Base-by-base conservation (phyloP, 2,329 filamentous ascomycete species). In the Endothia cerciana region DNA sequence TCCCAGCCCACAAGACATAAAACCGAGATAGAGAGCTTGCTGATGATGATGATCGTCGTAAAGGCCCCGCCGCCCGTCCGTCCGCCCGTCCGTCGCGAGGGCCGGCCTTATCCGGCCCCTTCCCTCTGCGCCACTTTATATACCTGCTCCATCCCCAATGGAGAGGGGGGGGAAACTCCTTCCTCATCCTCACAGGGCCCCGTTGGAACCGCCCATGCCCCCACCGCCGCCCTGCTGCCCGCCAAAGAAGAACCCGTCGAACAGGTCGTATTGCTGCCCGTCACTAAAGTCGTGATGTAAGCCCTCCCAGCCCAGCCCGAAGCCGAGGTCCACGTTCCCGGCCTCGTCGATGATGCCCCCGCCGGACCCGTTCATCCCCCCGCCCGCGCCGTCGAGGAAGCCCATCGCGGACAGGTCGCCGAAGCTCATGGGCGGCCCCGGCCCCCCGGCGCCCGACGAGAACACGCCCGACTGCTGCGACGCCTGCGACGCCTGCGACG, bases 231-330 rank as follows among this genome's bases (percentile, higher is more conserved):
- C 76, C 68, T 79, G 80, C 69, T 83, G 83, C 0, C 83, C 84
- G 0, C 89, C 88, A 74, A 91, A 91, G 78, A 91, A 91, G 74
- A 92, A 92, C 0, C 87, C 87, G 73, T 91, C 89, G 76, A 92
- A 91, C 0, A 89, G 83, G 66, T 91, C 86, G 72, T 91, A 82
- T 73, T 87, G 83, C 73, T 85, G 81, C 60, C 82, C 82, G 57
- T 88, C 84, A 65, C 81, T 81, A 66, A 83, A 89, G 71, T 90
- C 89, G 70, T 90, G 87, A 71, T 87, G 82, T 73, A 88, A 80
- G 15, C 83, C 81, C 67, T 87, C 82, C 85, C 86, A 88, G 41
- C 88, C 88, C 56, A 92, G 81, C 64, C 89, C 89, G 69, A 89
- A 88, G 0, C 88, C 88, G 56, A 91, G 81, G 70, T 85, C 84